Base-by-base conservation (phyloP, 805 yeast genomes). In the Saccharomycopsis synnaedendra region DNA sequence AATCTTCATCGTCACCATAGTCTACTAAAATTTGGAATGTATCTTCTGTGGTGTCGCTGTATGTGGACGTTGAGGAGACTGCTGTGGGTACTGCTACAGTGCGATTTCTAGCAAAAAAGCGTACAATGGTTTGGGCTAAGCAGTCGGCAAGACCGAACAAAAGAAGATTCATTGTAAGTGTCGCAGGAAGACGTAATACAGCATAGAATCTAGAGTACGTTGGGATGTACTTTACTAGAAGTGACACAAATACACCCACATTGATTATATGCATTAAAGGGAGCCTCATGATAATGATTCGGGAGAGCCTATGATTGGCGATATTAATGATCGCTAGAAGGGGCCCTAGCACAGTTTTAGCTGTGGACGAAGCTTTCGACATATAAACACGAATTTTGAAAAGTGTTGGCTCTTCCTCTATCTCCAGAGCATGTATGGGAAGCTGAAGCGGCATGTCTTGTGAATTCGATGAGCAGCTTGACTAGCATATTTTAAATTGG, bases 131-230 rank as follows among this genome's bases (percentile, higher is more conserved):
- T 62, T 90, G 97, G 0, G 97, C 97, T 53, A 89, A 60, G 0
- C 89, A 77, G 60, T 90, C 97, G 0, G 97, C 88, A n/a, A 87
- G 78, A 0, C 96, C 96, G 61, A 80, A 85, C 4, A 90, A 67
- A 4, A 89, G 78, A 32, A 85, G 64, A 58, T 90, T 90, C 1
- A 96, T 82, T 29, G 80, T 75, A 50, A 86, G 75, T 36, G 88
- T 85, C 10, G 96, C 86, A n/a, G 82, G 61, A 32, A 87, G 63
- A 1, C 93, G 80, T 43, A 78, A 76, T 49, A 66, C 70, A 51
- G 74, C 72, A 61, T 88, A 88, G 47, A 82, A 58, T 5, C 66
- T 67, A 45, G 78, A 78, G 58, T 82, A 83, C 45, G 71, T 69
- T 32, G 76, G 69, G 5, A 85, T 75, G 44, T 80, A 66, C 48